Percentiles rank a stretch among this genome's conserved stretches.
Evolutionary conservation across 139 green algal species (phyloP).

Genomic region (Ostreobium quekettii): DNA sequence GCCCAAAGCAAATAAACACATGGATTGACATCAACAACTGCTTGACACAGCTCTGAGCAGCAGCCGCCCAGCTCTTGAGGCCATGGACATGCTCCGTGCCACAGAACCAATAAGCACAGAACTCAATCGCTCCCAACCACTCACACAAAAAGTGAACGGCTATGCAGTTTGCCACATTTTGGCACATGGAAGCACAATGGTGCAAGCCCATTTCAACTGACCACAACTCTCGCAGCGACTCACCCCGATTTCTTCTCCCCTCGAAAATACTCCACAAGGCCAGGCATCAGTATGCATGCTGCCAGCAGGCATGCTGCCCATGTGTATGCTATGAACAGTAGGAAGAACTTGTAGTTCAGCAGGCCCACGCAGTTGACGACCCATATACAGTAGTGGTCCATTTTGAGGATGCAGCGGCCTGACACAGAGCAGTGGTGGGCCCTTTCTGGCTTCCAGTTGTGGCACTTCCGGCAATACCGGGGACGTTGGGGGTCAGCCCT

Average conservation of each 20-base stretch:
- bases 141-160: too few relatives aligned
- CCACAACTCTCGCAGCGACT: background rate
- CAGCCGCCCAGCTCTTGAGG: too few relatives aligned
- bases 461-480: slow-evolving; percentile 18
- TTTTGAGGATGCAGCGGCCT: slow-evolving; percentile 71
- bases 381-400: slow-evolving; percentile 66
- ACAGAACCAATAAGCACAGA: too few relatives aligned
- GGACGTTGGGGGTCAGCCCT: slow-evolving; percentile 5
- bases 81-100: too few relatives aligned
- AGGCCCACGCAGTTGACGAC: slow-evolving; percentile 76
- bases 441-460: slow-evolving; percentile 66
- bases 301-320: slow-evolving; percentile 33
- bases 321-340: slow-evolving; percentile 68
- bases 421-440: slow-evolving; percentile 76
- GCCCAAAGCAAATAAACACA: too few relatives aligned
- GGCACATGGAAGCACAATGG: too few relatives aligned
- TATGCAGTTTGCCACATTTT: too few relatives aligned
- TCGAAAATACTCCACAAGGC: slow-evolving; percentile 1
- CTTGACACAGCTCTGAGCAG: too few relatives aligned
- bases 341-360: slow-evolving; percentile 83
- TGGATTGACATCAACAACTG: too few relatives aligned
- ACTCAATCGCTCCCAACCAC: too few relatives aligned
- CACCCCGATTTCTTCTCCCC: background rate
- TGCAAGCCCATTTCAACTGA: too few relatives aligned
- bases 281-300: slow-evolving; percentile 10